phyloP scores from a whole-genome alignment of 1,139 yeast species.

The Zygosaccharomyces pseudobailii region DNA sequence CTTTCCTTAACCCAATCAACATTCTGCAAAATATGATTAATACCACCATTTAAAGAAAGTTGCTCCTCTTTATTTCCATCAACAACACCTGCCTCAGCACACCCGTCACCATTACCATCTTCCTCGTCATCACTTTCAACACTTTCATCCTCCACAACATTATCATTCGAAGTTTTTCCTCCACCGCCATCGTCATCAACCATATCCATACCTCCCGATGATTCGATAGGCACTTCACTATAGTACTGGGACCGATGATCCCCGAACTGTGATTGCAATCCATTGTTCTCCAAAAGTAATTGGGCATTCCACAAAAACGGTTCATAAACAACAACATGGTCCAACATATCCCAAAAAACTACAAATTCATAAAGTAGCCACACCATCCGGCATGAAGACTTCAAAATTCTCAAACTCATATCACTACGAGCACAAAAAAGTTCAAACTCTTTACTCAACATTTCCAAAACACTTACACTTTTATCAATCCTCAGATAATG shows the following conservation, averaged over 20 bases:
- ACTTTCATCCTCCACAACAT: not conserved
- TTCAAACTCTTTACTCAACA: conserved; percentile 7
- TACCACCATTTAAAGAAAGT: conserved; percentile 12
- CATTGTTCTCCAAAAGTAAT: conserved; percentile 9
- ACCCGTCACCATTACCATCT: too few species aligned
- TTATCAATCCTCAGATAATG: conserved; percentile 1
- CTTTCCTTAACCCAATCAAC: conserved; percentile 33
- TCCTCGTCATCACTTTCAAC: not conserved
- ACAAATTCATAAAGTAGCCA: conserved; percentile 12
- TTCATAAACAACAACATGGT: conserved; percentile 6
- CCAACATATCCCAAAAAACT: conserved; percentile 11
- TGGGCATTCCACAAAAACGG: conserved; percentile 11
- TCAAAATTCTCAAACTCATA: conserved; percentile 8
- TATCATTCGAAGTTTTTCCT: too few species aligned
- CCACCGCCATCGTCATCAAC: not conserved
- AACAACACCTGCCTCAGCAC: too few species aligned
- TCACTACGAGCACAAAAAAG: conserved; percentile 2
- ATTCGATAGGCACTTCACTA: not conserved
- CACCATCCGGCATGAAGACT: conserved; percentile 11
- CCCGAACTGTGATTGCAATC: conserved; percentile 6
- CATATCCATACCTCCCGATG: not conserved
- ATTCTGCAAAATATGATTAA: conserved; percentile 27
- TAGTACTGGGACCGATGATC: conserved; percentile 2
- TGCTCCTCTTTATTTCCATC: not conserved
- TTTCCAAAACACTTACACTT: not conserved